A percentile compares a stretch with the other conserved stretches of the same genome.
phyloP scores from a whole-genome alignment of 768 basidiomycete species.

The Omphalotus guepiniiformis region DNA sequence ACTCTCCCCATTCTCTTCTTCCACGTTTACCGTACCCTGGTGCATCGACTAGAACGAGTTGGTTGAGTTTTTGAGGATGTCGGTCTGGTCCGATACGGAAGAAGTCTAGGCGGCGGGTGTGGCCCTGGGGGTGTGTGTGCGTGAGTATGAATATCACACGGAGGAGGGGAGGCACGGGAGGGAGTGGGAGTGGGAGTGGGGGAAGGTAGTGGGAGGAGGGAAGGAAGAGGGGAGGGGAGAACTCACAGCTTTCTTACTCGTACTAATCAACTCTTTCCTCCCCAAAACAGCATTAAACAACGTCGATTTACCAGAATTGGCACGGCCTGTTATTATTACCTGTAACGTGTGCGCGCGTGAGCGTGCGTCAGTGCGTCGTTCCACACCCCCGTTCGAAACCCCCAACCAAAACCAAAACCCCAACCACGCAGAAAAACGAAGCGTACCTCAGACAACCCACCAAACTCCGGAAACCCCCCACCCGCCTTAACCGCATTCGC shows the following conservation, averaged over 20 bases:
- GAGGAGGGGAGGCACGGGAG: background rate
- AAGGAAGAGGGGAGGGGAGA: background rate
- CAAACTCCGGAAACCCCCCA: background rate
- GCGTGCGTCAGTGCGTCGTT: background rate
- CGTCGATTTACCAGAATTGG: constrained; percentile 76
- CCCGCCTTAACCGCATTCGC: background rate
- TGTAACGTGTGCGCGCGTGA: background rate
- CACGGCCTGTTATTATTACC: constrained; percentile 61
- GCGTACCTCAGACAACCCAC: background rate
- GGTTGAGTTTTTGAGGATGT: constrained; percentile 30
- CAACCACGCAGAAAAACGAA: background rate
- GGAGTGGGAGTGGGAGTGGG: background rate
- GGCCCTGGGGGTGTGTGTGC: constrained; percentile 41
- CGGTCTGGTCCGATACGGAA: constrained; percentile 59
- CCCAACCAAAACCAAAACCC: background rate
- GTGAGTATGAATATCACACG: background rate
- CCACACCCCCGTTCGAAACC: background rate
- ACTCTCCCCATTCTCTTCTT: constrained; percentile 66
- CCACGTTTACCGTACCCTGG: constrained; percentile 79
- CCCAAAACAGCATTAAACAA: constrained; percentile 67
- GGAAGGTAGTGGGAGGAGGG: background rate
- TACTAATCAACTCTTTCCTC: constrained; percentile 50
- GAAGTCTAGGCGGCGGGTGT: constrained; percentile 70
- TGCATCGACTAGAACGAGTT: constrained; percentile 69
- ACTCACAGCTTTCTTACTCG: constrained; percentile 70